Base-by-base conservation (phyloP, 352 stramenopile genomes). In the Globisporangium rhizosaccharum region DNA sequence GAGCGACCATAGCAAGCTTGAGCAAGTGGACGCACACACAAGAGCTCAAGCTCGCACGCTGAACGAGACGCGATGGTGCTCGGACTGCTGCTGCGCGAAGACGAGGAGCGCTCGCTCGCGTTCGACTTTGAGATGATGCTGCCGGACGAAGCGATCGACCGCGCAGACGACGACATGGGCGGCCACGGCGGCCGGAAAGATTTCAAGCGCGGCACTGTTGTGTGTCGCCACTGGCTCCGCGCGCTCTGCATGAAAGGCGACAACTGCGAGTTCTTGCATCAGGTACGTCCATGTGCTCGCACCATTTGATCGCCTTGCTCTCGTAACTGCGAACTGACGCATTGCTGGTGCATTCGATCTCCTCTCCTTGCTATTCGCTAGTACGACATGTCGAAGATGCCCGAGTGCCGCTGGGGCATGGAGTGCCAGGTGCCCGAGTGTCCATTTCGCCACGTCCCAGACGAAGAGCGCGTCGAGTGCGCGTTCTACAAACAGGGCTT, bases 401-500 rank as follows among this genome's bases (percentile, higher is more conserved):
- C 96, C 12, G 82, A 98, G 50, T 99, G 96, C 71, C 87, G 96
- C 42, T 98, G 96, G 85, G 96, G 96, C 20, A 97, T 98, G 76
- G 88, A 97, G 57, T 99, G 96, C 49, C 96, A 98, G 66, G 90
- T 98, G 51, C 92, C 95, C 33, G 94, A 99, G 70, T 99, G 96
- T 79, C 95, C 95, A 1, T 98, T 99, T 73, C 88, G 93, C 25
- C 96, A 99, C 71, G 97, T 98, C 20, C 91, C 80, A 15, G 96
- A 99, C 49, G 89, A 97, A 51, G 96, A 99, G 78, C 82, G 94
- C 45, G 84, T 98, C 53, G 94, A 98, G 67, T 99, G 96, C 67
- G 94, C 97, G 7, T 99, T 99, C 72, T 99, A 98, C 75, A 93
- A 88, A 62, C 95, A 98, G 68, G 96, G 96, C 33, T 99, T 99